phyloP scores from a whole-genome alignment of 352 stramenopile species.

The Aphanomyces cochlioides region DNA sequence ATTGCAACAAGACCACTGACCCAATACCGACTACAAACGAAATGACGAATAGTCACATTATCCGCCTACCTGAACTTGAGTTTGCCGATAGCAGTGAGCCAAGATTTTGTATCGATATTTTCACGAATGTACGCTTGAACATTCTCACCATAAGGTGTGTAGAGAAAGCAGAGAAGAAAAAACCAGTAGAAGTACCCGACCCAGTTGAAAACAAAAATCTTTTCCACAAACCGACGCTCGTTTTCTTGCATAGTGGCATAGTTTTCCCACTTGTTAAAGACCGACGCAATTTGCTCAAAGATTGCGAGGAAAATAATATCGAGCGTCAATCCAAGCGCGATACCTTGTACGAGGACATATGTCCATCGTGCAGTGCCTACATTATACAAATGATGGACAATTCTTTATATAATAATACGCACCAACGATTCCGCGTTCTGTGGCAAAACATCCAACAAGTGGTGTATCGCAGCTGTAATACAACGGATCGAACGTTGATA shows the following conservation, averaged over 20 bases:
- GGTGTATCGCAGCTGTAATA: conserved; percentile 54
- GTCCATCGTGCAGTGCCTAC: conserved; percentile 58
- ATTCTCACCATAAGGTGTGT: conserved; percentile 51
- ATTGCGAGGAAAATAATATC: conserved; percentile 66
- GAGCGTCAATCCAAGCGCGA: conserved; percentile 56
- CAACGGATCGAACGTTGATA: conserved; percentile 38
- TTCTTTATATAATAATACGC: not conserved
- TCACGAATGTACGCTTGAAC: conserved; percentile 47
- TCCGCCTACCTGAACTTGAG: conserved; percentile 40
- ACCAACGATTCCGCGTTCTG: conserved; percentile 44
- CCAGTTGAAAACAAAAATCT: conserved; percentile 72
- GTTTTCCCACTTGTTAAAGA: conserved; percentile 64
- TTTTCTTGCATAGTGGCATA: conserved; percentile 54
- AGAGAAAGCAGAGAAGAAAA: conserved; percentile 56
- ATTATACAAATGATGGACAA: not conserved
- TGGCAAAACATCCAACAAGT: conserved; percentile 51
- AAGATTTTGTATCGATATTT: conserved; percentile 39
- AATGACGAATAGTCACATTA: not conserved
- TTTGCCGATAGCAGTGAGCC: conserved; percentile 42
- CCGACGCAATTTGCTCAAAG: conserved; percentile 48
- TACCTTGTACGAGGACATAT: conserved; percentile 58
- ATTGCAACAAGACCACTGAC: conserved; percentile 54
- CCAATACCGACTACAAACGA: conserved; percentile 46
- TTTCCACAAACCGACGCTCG: conserved; percentile 50
- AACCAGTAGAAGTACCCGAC: conserved; percentile 76